phyloP scores from a whole-genome alignment of 1,284 basidiomycete genomes.

The Ustilago nuda region DNA sequence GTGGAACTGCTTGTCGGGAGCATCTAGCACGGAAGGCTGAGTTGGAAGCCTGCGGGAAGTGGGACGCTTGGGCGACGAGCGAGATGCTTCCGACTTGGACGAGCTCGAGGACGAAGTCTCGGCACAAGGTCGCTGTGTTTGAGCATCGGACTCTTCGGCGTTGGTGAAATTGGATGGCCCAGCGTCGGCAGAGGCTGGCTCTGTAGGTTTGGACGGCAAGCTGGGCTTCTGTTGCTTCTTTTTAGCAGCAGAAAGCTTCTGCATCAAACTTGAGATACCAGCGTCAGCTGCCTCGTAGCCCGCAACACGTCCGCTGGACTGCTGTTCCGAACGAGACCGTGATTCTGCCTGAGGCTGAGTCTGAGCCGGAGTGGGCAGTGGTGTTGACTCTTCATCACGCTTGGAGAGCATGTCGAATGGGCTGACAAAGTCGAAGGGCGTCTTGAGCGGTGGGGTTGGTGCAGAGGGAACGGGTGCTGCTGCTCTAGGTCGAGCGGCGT shows the following conservation, averaged over 20 bases:
- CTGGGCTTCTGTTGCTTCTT: conserved; percentile 7
- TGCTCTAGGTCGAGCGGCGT: neutral
- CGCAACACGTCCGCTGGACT: neutral
- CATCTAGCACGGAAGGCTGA: conserved; percentile 7
- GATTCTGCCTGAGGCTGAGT: neutral
- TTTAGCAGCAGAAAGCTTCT: conserved; percentile 27
- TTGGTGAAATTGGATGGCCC: neutral
- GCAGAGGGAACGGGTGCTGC: conserved; percentile 10
- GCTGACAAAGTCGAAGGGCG: conserved; percentile 45
- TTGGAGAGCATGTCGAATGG: conserved; percentile 41
- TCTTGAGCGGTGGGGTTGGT: conserved; percentile 15
- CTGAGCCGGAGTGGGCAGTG: conserved; percentile 10
- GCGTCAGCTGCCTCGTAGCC: conserved; percentile 31
- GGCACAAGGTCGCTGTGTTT: neutral
- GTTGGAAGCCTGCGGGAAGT: conserved; percentile 23
- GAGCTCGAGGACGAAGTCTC: neutral
- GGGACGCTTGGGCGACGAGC: conserved; percentile 4
- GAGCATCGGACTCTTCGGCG: neutral
- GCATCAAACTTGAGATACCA: conserved; percentile 23
- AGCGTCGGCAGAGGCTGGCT: neutral
- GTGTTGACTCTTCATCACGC: conserved; percentile 6
- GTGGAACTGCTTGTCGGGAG: conserved; percentile 28
- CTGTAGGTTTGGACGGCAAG: neutral
- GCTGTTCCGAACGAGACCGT: neutral
- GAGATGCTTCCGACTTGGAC: neutral